Conservation (phyloP, 2,329 filamentous ascomycete species). For the Tolypocladium nubicola region DNA sequence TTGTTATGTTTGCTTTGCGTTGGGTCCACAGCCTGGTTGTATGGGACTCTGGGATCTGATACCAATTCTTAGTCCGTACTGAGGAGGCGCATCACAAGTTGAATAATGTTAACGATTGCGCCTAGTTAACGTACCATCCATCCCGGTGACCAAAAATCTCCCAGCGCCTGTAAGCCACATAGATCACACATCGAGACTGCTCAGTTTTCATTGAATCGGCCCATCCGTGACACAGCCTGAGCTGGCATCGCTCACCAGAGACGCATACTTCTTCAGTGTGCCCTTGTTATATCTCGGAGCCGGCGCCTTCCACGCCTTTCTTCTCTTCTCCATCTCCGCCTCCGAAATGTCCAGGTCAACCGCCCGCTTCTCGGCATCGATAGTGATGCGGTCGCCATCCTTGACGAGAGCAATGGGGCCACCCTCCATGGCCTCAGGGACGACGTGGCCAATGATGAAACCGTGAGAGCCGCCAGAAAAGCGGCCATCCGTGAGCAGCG, state of each 20-base stretch:
- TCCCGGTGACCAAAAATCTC: neutral
- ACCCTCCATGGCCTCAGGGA: slow-evolving; percentile 77
- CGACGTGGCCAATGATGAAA: slow-evolving; percentile 80
- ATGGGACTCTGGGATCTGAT: no score
- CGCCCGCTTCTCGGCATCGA: slow-evolving; percentile 67
- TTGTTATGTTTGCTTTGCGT: neutral
- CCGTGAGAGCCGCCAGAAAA: slow-evolving; percentile 78
- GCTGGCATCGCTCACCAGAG: slow-evolving; percentile 47
- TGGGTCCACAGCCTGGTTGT: neutral
- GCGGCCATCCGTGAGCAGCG: slow-evolving; percentile 63
- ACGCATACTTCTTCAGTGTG: slow-evolving; percentile 61
- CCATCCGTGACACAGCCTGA: slow-evolving; percentile 48
- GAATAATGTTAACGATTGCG: neutral
- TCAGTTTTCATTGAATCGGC: slow-evolving; percentile 7
- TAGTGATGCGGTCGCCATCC: slow-evolving; percentile 71
- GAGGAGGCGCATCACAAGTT: neutral
- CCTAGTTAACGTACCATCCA: neutral
- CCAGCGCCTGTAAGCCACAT: neutral
- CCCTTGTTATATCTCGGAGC: slow-evolving; percentile 48
- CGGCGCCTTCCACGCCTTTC: slow-evolving; percentile 52
- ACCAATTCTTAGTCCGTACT: neutral
- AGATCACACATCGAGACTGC: neutral
- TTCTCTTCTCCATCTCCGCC: slow-evolving; percentile 49
- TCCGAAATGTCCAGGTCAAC: slow-evolving; percentile 57
- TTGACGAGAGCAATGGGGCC: slow-evolving; percentile 75